Evolutionary conservation across 345 rosid species (phyloP).

Genomic region (Orychophragmus violaceus): DNA sequence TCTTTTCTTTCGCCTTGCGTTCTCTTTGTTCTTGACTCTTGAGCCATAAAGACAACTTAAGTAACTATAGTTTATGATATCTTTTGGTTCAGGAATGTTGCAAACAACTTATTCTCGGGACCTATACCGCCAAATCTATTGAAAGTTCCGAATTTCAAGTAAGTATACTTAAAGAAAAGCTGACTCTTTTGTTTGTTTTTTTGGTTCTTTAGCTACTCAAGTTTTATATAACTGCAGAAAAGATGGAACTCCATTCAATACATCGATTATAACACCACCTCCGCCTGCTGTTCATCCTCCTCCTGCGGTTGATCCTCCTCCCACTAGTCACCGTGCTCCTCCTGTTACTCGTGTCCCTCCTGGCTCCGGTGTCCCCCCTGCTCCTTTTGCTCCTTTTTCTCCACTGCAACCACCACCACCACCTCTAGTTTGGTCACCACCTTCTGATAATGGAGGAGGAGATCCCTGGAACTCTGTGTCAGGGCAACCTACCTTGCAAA

Average conservation of each 20-base stretch:
- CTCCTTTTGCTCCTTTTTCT: conserved; percentile 36
- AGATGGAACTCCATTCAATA: conserved; percentile 92
- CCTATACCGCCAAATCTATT: conserved; percentile 70
- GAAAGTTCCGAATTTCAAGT: conserved; percentile 72
- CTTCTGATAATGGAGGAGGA: conserved; percentile 26
- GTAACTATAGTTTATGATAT: background rate
- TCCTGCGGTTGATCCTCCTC: conserved; percentile 48
- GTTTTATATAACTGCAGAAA: conserved; percentile 43
- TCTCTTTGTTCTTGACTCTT: conserved; percentile 11
- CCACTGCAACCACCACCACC: conserved; percentile 41
- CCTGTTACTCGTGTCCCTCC: conserved; percentile 31
- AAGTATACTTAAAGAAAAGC: conserved; percentile 2
- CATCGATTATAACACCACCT: conserved; percentile 64
- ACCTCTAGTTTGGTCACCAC: conserved; percentile 36
- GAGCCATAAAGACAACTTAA: conserved; percentile 4
- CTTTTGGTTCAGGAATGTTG: conserved; percentile 55
- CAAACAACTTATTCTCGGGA: conserved; percentile 80
- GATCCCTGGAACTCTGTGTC: conserved; percentile 25
- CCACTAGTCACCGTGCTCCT: conserved; percentile 45
- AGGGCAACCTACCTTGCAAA: conserved; percentile 35
- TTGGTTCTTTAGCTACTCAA: background rate
- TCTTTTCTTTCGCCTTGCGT: background rate
- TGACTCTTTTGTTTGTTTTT: background rate
- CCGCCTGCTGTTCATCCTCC: conserved; percentile 49
- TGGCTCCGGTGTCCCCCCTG: conserved; percentile 42